phyloP scores from a whole-genome alignment of 176 grass and related monocot species.

The Tillandsia leiboldiana region DNA sequence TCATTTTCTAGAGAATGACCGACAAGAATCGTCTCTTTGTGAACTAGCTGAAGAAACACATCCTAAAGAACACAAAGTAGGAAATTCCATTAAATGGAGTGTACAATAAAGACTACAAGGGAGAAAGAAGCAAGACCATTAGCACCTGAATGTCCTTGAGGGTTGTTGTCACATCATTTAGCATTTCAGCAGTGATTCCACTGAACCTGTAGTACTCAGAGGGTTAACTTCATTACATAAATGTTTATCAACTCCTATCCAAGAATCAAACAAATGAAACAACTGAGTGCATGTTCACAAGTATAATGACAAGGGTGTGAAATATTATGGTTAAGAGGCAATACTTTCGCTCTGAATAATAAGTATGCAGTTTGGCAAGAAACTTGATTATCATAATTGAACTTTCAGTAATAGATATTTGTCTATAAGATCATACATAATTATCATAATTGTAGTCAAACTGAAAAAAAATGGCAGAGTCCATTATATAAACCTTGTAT shows the following conservation, averaged over 20 bases:
- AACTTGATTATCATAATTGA: neutral
- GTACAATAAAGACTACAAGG: neutral
- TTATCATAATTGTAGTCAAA: neutral
- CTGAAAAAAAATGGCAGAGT: slow-evolving; percentile 15
- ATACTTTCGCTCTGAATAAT: too few species aligned
- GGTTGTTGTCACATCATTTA: slow-evolving; percentile 73
- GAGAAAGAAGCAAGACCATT: neutral
- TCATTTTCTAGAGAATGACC: slow-evolving; percentile 98
- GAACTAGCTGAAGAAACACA: slow-evolving; percentile 57
- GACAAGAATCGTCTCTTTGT: slow-evolving; percentile 91
- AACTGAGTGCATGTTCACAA: neutral
- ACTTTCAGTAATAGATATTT: neutral
- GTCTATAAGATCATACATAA: neutral
- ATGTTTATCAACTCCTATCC: neutral
- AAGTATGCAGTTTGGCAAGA: too few species aligned
- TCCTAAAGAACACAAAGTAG: slow-evolving; percentile 42
- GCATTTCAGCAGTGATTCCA: slow-evolving; percentile 85
- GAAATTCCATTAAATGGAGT: neutral
- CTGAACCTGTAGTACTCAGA: slow-evolving; percentile 49
- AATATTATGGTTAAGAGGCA: too few species aligned
- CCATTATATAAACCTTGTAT: slow-evolving; percentile 60
- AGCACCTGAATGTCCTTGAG: slow-evolving; percentile 85
- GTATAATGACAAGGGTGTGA: too few species aligned
- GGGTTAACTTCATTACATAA: neutral
- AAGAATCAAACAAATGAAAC: neutral